These are phyloP conservation scores for Kuraishia ogatae DNA, from an alignment of 805 yeast species.

Conservation along the genomic window DNA sequence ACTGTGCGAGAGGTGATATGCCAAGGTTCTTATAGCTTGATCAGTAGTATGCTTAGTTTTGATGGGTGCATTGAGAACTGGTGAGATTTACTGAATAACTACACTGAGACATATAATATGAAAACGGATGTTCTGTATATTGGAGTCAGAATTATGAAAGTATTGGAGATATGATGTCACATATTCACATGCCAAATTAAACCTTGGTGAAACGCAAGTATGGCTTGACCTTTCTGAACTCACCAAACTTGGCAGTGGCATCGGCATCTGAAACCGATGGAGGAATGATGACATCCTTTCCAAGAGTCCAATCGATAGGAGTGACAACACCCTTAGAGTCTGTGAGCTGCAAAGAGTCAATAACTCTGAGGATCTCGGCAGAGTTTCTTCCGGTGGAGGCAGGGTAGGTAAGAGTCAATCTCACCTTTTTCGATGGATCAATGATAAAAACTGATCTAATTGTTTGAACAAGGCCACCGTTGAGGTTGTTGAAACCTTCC, in stretches of 20 bases:
- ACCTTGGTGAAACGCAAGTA: slow-evolving; percentile 67
- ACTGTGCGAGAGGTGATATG: no score
- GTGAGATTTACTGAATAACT: no score
- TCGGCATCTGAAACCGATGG: slow-evolving; percentile 75
- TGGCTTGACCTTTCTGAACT: slow-evolving; percentile 81
- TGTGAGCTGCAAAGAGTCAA: slow-evolving; percentile 81
- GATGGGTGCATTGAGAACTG: no score
- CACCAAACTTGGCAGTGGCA: slow-evolving; percentile 77
- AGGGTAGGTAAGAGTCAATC: slow-evolving; percentile 83
- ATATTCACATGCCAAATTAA: slow-evolving; percentile 5
- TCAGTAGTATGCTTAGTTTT: no score
- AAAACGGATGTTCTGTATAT: neutral
- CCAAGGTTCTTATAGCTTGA: no score
- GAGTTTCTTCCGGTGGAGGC: slow-evolving; percentile 94
- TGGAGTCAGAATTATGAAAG: no score
- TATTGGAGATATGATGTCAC: no score
- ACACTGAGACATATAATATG: no score
- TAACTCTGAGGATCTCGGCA: slow-evolving; percentile 82
- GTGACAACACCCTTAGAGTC: slow-evolving; percentile 82
- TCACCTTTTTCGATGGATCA: slow-evolving; percentile 84
- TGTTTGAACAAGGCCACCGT: slow-evolving; percentile 71
- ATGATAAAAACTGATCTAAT: slow-evolving; percentile 89
- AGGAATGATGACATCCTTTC: slow-evolving; percentile 89
- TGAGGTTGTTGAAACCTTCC: slow-evolving; percentile 68
- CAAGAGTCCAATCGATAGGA: slow-evolving; percentile 86